These are phyloP conservation scores for Mimosa bimucronata DNA, from an alignment of 306 rosid species.

Conservation along the genomic window DNA sequence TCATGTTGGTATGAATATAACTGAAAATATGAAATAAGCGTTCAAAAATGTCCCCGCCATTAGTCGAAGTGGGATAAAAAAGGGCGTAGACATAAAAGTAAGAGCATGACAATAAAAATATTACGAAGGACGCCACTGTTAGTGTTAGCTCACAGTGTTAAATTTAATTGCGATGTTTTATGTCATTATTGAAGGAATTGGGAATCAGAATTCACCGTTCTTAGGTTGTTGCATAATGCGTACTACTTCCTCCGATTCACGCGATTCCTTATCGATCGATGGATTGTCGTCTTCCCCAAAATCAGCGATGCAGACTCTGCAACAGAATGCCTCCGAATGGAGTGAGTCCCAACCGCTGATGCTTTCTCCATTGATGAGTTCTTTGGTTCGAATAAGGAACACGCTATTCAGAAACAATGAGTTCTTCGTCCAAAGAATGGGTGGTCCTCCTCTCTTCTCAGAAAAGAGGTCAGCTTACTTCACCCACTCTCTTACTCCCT, in stretches of 20 bases:
- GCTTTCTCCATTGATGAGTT: slow-evolving; percentile 84
- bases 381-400: slow-evolving; percentile 62
- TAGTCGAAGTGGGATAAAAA: too few relatives aligned
- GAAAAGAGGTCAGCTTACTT: slow-evolving; percentile 61
- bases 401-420: slow-evolving; percentile 86
- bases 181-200: neutral
- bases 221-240: too few relatives aligned
- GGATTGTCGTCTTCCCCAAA: neutral
- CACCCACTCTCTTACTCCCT: too few relatives aligned
- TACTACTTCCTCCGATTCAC: neutral
- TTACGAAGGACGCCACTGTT: too few relatives aligned
- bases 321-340: slow-evolving; percentile 81
- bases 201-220: slow-evolving; percentile 1
- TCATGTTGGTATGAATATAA: too few relatives aligned
- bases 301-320: slow-evolving; percentile 63
- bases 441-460: slow-evolving; percentile 87
- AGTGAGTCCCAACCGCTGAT: slow-evolving; percentile 58
- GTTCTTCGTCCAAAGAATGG: slow-evolving; percentile 86
- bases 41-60: too few relatives aligned
- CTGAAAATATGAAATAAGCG: too few relatives aligned
- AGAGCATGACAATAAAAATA: too few relatives aligned
- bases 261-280: neutral
- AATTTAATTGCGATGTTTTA: too few relatives aligned
- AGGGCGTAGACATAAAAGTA: too few relatives aligned
- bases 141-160: neutral